Conservation (phyloP, 768 basidiomycete genomes). For the Hypsizygus marmoreus region DNA sequence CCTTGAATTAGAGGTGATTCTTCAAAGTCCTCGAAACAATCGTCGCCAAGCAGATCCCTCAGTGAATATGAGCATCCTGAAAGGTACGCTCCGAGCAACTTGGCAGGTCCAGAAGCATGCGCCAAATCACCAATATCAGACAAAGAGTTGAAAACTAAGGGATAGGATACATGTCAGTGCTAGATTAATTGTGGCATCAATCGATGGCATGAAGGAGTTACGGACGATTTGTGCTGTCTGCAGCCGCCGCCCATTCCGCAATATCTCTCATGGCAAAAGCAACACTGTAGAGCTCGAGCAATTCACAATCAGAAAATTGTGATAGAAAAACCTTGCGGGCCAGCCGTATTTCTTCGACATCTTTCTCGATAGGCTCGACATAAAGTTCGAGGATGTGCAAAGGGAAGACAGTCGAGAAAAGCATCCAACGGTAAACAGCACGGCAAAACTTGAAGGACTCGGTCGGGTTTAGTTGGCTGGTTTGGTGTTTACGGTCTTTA, state of each 20-base stretch:
- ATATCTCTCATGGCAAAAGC: slow-evolving; percentile 8
- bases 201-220: background rate
- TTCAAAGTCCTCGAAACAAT: background rate
- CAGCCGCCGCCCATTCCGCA: background rate
- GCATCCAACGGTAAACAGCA: slow-evolving; percentile 22
- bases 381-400: background rate
- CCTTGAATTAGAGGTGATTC: too few species aligned
- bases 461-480: slow-evolving; percentile 17
- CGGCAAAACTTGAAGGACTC: slow-evolving; percentile 26
- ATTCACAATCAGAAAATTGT: slow-evolving; percentile 12
- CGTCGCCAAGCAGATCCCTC: background rate
- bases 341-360: background rate
- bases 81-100: background rate
- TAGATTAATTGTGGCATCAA: background rate
- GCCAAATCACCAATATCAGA: background rate
- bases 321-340: slow-evolving; percentile 8
- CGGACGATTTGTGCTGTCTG: background rate
- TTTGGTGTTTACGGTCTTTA: slow-evolving; percentile 23
- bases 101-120: background rate
- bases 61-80: slow-evolving; percentile 2
- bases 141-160: too few species aligned
- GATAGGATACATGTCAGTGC: background rate
- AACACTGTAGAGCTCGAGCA: slow-evolving; percentile 14
- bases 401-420: slow-evolving; percentile 13
- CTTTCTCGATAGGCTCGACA: slow-evolving; percentile 6